phyloP scores from a whole-genome alignment of 106 monocot species.

The Allium sativum region DNA sequence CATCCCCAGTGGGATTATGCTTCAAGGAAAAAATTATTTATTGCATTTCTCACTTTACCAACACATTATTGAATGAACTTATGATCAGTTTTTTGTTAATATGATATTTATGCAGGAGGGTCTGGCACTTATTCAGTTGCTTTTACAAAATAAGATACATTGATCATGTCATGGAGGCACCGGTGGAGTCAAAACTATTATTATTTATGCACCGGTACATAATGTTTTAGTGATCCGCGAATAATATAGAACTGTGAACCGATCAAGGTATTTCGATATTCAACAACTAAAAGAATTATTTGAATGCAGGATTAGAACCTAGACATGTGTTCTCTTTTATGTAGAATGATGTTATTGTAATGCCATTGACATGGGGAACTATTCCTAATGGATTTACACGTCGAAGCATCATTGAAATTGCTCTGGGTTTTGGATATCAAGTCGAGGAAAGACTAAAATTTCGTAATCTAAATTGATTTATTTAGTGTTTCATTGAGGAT shows the following conservation, averaged over 20 bases:
- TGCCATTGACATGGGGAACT: no score
- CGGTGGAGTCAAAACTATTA: conserved; percentile 51
- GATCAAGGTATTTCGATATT: background rate
- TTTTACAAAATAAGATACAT: conserved; percentile 32
- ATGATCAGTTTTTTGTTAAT: background rate
- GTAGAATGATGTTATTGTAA: no score
- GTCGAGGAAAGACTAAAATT: conserved; percentile 47
- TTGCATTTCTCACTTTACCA: background rate
- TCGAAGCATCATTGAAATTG: conserved; percentile 50
- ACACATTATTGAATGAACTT: background rate
- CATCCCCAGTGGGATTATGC: conserved; percentile 47
- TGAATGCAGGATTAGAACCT: no score
- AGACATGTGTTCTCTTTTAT: no score
- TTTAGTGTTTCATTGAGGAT: conserved; percentile 41
- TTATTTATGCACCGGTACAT: conserved; percentile 51
- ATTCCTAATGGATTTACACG: conserved; percentile 48
- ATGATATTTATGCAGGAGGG: conserved; percentile 25
- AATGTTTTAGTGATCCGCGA: background rate
- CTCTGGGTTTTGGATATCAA: conserved; percentile 31
- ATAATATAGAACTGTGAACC: background rate
- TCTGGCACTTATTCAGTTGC: conserved; percentile 38
- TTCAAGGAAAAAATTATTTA: conserved; percentile 26
- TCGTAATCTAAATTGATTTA: no score
- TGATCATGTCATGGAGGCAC: conserved; percentile 57
- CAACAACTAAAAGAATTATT: no score